These are phyloP conservation scores for Tricladium varicosporioides DNA, from an alignment of 2,329 filamentous ascomycete genomes.

Conservation along the genomic window DNA sequence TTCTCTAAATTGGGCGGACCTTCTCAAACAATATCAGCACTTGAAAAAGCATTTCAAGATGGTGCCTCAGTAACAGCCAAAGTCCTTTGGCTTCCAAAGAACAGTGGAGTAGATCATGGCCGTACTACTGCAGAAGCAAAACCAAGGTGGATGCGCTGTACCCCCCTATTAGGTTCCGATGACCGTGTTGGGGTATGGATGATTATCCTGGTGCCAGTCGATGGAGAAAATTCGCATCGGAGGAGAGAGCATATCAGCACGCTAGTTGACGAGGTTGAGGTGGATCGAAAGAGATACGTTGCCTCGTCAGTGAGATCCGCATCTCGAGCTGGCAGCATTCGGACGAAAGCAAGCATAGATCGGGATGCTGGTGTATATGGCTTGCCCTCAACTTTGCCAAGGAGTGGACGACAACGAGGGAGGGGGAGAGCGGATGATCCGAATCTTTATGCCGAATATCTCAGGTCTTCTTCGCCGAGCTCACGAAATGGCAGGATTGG, in stretches of 20 bases:
- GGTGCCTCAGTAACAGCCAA: constrained; percentile 71
- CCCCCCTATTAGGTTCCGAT: constrained; percentile 64
- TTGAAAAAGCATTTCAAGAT: constrained; percentile 56
- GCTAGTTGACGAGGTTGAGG: constrained; percentile 15
- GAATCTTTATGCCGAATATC: constrained; percentile 22
- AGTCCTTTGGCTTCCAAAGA: constrained; percentile 62
- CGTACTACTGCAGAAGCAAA: constrained; percentile 49
- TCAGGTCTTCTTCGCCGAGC: constrained; percentile 8
- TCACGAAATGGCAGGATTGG: too few relatives aligned
- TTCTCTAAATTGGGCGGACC: constrained; percentile 51
- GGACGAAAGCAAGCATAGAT: neutral
- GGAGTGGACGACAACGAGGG: neutral
- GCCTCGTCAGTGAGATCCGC: neutral
- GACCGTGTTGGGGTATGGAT: constrained; percentile 74
- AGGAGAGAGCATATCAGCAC: neutral
- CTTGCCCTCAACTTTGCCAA: neutral
- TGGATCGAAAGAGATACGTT: constrained; percentile 5
- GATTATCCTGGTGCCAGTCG: constrained; percentile 57
- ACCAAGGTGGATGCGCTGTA: constrained; percentile 71
- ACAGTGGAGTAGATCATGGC: constrained; percentile 14
- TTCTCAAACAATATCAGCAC: constrained; percentile 43
- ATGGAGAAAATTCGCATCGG: constrained; percentile 6
- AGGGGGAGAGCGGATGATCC: constrained; percentile 9
- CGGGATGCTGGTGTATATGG: neutral
- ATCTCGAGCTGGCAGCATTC: neutral